Base-by-base conservation (phyloP, 116 monocot genomes). In the Papilionanthe hybrid region DNA sequence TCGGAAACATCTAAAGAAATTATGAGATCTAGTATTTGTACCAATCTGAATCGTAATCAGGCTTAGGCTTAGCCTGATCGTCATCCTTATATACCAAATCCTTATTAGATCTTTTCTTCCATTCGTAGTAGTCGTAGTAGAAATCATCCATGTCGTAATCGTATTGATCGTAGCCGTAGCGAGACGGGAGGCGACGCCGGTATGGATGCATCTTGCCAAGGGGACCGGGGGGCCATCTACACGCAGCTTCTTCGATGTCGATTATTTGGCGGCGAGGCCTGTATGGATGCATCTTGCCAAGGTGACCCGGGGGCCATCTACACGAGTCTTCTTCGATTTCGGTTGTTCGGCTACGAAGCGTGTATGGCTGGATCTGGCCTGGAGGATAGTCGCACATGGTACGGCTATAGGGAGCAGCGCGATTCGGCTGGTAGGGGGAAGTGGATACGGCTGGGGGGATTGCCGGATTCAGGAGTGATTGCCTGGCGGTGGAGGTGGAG, bases 91-190 rank as follows among this genome's bases (percentile, higher is more conserved):
- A 7, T 22, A 22, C 1, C 7, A 1, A 3, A 68, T 68, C 68
- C 8, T 68, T 30, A 68, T 30, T 22, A 60, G n/a, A n/a, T 60
- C 20, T 5, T 60, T 60, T 22, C 25, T 22, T 25, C 68, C 29
- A 1, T 49, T 49, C 49, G 49, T 12, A 49, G 11, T 49, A 9
- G 12, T 49, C 49, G 6, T 20, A 58, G n/a, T n/a, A n/a, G n/a
- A n/a, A n/a, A n/a, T n/a, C n/a, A 58, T 58, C 22, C 58, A 58
- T 58, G 58, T 58, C 58, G 58, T n/a, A 20, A 58, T 58, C 58
- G 22, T 20, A 58, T 29, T 2, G 68, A 27, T 15, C 68, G 29
- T 49, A 9, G 49, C 13, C 49, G 11, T 49, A 20, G n/a, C 22
- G n/a, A 9, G 58, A 8, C n/a, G 6, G n/a, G 5, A 20, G n/a